Percentiles rank a stretch among this genome's conserved stretches.
phyloP scores from a whole-genome alignment of 768 basidiomycete genomes.

The Amanita brunnescens region DNA sequence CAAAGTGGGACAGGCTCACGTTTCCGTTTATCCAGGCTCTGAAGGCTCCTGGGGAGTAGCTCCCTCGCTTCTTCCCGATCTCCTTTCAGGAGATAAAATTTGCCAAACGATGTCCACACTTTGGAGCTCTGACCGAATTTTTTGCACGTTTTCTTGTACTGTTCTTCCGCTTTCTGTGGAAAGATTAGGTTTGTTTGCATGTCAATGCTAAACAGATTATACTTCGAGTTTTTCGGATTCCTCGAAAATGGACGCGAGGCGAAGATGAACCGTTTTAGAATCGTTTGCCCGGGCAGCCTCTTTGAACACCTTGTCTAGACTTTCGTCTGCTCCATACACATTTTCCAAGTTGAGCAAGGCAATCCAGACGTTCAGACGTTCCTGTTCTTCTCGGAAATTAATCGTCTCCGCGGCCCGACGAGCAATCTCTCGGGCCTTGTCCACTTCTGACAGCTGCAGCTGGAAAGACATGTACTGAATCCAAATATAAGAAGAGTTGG shows the following conservation, averaged over 20 bases:
- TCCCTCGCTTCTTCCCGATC: conserved; percentile 75
- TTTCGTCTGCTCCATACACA: conserved; percentile 79
- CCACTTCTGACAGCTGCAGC: conserved; percentile 90
- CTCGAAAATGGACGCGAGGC: conserved; percentile 77
- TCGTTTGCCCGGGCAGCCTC: conserved; percentile 89
- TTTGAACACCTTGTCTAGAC: conserved; percentile 74
- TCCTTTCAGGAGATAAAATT: conserved; percentile 69
- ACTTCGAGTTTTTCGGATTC: conserved; percentile 80
- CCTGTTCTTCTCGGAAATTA: conserved; percentile 91
- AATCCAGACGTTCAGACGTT: conserved; percentile 96
- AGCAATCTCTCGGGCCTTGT: conserved; percentile 86
- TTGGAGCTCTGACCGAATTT: conserved; percentile 93
- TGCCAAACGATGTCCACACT: conserved; percentile 85
- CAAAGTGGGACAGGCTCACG: conserved; percentile 48
- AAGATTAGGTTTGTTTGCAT: background rate
- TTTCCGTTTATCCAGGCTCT: conserved; percentile 88
- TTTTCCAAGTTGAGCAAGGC: conserved; percentile 94
- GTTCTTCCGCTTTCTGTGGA: conserved; percentile 91
- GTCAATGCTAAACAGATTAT: conserved; percentile 8
- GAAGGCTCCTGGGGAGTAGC: conserved; percentile 78
- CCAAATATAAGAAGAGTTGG: conserved; percentile 97
- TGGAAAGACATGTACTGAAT: conserved; percentile 99
- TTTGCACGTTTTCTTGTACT: conserved; percentile 80
- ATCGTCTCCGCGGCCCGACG: conserved; percentile 80
- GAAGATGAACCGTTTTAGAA: conserved; percentile 82